Evolutionary conservation across 305 asterid species (phyloP), one percentile per base, ranked within the genome.

Genomic region (Solanum hybrid): DNA sequence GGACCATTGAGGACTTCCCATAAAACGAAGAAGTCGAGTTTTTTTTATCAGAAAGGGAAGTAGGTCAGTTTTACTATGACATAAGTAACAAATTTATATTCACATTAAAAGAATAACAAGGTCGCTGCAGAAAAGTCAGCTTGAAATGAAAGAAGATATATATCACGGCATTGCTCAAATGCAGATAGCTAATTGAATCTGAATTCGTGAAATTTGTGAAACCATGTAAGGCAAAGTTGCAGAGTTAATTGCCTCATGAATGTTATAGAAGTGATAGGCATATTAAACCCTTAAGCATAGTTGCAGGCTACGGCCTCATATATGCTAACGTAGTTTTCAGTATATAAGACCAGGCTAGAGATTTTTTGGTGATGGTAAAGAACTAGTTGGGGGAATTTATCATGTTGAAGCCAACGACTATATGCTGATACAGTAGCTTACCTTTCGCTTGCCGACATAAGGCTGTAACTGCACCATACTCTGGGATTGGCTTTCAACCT

Each of bases 371-470:
- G 87, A 51, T 36, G 75, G 71, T 34, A 83, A 71, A 87, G 42
- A 88, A 26, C 88, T 51, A 39, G n/a, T 3, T 24, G 12, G 75
- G 20, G 22, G 40, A 51, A 46, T 51, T 83, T 51, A 84, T 84
- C 29, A 22, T 31, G 88, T 51, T 46, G 75, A 84, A 84, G 74
- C 73, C 29, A 9, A 39, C 13, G 22, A 76, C 6, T 67, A 37
- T 61, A 79, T 89, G 77, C 77, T 31, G 46, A 57, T 33, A 29
- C 34, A 85, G 42, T 57, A 71, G 82, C 84, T 93, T 92, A 96
- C 99, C 99, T 92, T 95, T 93, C 97, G 94, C 92, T 97, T 97
- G 95, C 98, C 94, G 94, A 95, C 88, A 89, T 97, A 96, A 93
- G 99, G 99, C 92, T 96, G 97, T 87, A 97, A 89, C 18, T 92